These are phyloP conservation scores for Metarhizium brunneum DNA, from an alignment of 2,329 filamentous ascomycete species.

Conservation along the genomic window DNA sequence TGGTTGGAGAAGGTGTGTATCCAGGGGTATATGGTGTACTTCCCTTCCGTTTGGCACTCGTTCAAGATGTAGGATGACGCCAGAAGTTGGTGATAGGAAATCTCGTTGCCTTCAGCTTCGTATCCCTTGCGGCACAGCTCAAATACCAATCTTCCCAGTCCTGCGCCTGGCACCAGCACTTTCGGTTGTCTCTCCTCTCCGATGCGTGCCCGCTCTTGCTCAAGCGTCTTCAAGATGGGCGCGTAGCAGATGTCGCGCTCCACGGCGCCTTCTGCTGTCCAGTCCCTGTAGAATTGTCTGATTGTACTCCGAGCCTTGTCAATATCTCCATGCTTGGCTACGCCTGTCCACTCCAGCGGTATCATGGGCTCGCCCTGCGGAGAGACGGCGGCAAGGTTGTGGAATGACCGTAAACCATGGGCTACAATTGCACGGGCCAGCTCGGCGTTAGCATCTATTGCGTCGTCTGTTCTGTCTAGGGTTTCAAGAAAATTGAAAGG, in stretches of 20 bases:
- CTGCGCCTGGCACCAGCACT: slow-evolving; percentile 83
- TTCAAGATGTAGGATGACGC: slow-evolving; percentile 73
- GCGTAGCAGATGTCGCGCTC: slow-evolving; percentile 74
- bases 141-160: slow-evolving; percentile 79
- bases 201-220: slow-evolving; percentile 29
- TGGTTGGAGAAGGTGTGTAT: slow-evolving; percentile 85
- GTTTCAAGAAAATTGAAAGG: slow-evolving; percentile 79
- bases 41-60: slow-evolving; percentile 45
- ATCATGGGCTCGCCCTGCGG: slow-evolving; percentile 34
- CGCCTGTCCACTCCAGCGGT: slow-evolving; percentile 57
- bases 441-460: slow-evolving; percentile 81
- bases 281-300: slow-evolving; percentile 90
- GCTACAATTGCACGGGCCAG: slow-evolving; percentile 70
- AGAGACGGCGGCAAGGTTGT: slow-evolving; percentile 30
- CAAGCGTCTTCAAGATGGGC: slow-evolving; percentile 60
- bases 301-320: slow-evolving; percentile 91
- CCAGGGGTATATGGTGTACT: slow-evolving; percentile 77
- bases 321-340: slow-evolving; percentile 64
- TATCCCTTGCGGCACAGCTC: slow-evolving; percentile 71
- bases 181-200: slow-evolving; percentile 36
- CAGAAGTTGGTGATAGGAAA: slow-evolving; percentile 93
- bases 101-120: slow-evolving; percentile 80
- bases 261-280: slow-evolving; percentile 65
- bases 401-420: slow-evolving; percentile 60
- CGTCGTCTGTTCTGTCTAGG: slow-evolving; percentile 70